A percentile compares a stretch with the other conserved stretches of the same genome.
phyloP scores from a whole-genome alignment of 208 protist genomes.

The Angomonas deanei region DNA sequence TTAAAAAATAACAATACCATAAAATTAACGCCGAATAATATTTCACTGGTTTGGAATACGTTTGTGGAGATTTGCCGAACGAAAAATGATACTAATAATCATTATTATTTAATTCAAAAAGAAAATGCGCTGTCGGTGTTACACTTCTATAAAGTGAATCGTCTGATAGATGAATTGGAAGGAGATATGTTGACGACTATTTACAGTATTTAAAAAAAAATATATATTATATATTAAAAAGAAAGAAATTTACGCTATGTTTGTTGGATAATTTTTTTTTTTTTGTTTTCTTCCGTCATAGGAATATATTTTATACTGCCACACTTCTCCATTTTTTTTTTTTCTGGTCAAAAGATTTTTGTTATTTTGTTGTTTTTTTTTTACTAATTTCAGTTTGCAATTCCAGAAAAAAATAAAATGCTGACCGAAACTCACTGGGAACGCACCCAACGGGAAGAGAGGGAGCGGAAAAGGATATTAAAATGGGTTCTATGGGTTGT shows the following conservation, averaged over 20 bases:
- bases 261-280: background rate
- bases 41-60: background rate
- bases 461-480: too few relatives aligned
- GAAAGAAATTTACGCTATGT: too few relatives aligned
- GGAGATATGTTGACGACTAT: too few relatives aligned
- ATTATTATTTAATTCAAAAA: background rate
- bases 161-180: background rate
- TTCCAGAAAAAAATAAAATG: too few relatives aligned
- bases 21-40: background rate
- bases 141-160: background rate
- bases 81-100: background rate
- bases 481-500: too few relatives aligned
- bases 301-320: too few relatives aligned
- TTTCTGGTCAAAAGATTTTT: too few relatives aligned
- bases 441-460: too few relatives aligned
- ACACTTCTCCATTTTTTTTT: too few relatives aligned
- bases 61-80: background rate
- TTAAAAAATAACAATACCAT: background rate
- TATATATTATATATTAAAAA: constrained; percentile 1
- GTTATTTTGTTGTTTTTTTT: background rate
- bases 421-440: too few relatives aligned
- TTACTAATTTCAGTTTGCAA: too few relatives aligned
- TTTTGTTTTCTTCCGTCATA: too few relatives aligned
- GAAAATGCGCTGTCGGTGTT: background rate
- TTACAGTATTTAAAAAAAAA: background rate